A percentile compares a stretch with the other conserved stretches of the same genome.
Evolutionary conservation across 179 eudicot species (phyloP).

Genomic region (Drosera spatulata): DNA sequence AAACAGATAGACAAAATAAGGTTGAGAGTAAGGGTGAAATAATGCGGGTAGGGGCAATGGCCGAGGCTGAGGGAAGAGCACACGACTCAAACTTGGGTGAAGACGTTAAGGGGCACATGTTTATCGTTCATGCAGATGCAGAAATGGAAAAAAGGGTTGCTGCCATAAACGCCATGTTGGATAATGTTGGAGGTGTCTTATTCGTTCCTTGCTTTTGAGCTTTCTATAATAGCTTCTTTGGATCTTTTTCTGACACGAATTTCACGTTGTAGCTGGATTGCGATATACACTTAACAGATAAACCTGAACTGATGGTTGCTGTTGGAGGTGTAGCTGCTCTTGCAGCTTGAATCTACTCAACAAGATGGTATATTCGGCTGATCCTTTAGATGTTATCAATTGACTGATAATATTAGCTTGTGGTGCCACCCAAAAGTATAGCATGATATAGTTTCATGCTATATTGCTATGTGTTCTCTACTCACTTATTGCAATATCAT

Average conservation of each 20-base stretch:
- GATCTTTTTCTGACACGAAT: neutral
- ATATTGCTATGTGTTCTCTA: no score
- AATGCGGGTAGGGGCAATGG: conserved; percentile 68
- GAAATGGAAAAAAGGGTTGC: conserved; percentile 88
- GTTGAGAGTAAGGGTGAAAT: conserved; percentile 87
- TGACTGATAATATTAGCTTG: no score
- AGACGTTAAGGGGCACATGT: conserved; percentile 64
- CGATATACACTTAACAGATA: conserved; percentile 43
- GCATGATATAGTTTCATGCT: no score
- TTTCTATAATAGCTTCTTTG: no score
- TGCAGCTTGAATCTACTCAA: no score
- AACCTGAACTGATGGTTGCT: no score
- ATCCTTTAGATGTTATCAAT: no score
- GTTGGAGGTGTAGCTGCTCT: no score
- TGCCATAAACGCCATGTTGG: conserved; percentile 64
- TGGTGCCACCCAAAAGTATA: no score
- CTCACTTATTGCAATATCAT: no score
- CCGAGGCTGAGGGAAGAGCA: conserved; percentile 89
- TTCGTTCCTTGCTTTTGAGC: neutral
- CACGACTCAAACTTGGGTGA: conserved; percentile 81
- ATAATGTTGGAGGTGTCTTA: conserved; percentile 65
- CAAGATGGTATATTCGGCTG: no score
- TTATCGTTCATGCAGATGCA: conserved; percentile 58
- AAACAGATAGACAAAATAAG: conserved; percentile 70
- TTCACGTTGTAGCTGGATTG: conserved; percentile 48